Percentiles rank a stretch among this genome's conserved stretches.
phyloP scores from a whole-genome alignment of 495 filamentous ascomycete species.

The Friedmanniomyces endolithicus region DNA sequence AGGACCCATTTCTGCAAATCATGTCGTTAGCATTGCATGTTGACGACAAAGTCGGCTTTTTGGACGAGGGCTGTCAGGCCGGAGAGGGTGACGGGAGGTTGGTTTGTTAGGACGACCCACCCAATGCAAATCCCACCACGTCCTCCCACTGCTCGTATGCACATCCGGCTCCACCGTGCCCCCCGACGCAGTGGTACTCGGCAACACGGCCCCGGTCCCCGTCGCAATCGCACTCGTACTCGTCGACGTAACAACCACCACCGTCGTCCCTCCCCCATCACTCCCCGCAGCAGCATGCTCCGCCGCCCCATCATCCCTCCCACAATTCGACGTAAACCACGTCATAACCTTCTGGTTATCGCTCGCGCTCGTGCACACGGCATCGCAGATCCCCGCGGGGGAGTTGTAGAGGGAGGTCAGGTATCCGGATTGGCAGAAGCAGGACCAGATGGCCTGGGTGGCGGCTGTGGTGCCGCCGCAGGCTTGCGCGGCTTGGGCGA shows the following conservation, averaged over 20 bases:
- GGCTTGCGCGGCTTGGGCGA: conserved; percentile 34
- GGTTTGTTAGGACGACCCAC: neutral
- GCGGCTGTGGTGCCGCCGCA: conserved; percentile 32
- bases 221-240: neutral
- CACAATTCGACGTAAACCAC: conserved; percentile 36
- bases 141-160: neutral
- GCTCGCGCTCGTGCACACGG: conserved; percentile 28
- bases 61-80: no score
- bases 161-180: neutral
- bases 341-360: conserved; percentile 34
- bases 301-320: conserved; percentile 7
- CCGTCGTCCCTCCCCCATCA: neutral
- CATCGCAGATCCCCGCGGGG: conserved; percentile 28
- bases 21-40: no score
- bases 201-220: neutral
- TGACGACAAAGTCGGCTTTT: neutral
- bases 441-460: conserved; percentile 36
- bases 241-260: neutral
- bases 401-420: conserved; percentile 33
- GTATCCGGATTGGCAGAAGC: conserved; percentile 42
- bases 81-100: no score
- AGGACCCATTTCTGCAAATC: conserved; percentile 26
- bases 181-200: neutral
- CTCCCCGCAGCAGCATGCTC: conserved; percentile 3
- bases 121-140: conserved; percentile 8